A percentile compares a stretch with the other conserved stretches of the same genome.
Evolutionary conservation across 2,329 filamentous ascomycete genomes (phyloP).

Genomic region (Zymoseptoria tritici): DNA sequence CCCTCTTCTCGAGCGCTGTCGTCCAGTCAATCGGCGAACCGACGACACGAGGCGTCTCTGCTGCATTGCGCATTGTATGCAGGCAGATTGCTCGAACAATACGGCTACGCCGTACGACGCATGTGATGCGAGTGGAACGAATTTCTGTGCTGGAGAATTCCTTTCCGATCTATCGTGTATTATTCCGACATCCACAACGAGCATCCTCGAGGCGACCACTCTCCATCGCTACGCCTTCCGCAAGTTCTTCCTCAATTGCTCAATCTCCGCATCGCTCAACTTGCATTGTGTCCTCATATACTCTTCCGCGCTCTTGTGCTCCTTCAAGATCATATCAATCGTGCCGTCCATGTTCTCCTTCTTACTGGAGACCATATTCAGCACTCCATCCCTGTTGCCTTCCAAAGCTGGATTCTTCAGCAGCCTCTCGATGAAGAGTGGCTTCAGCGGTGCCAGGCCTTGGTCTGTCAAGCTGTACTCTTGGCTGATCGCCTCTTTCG

Average conservation of each 20-base stretch:
- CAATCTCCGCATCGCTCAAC: conserved; percentile 49
- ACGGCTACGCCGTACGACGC: not conserved
- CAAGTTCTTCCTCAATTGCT: conserved; percentile 46
- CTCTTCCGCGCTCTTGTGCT: conserved; percentile 56
- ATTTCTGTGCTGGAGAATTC: not conserved
- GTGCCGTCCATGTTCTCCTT: conserved; percentile 46
- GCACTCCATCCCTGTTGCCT: conserved; percentile 38
- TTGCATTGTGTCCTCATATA: conserved; percentile 56
- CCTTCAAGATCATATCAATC: conserved; percentile 48
- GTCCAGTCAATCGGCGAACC: too few relatives aligned
- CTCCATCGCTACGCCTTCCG: not conserved
- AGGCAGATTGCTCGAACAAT: not conserved
- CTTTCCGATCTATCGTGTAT: not conserved
- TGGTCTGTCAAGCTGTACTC: conserved; percentile 63
- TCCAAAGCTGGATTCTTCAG: conserved; percentile 45
- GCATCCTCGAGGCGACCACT: not conserved
- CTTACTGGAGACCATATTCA: conserved; percentile 39
- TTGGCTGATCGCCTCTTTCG: conserved; percentile 50
- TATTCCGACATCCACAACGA: not conserved
- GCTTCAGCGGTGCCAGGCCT: conserved; percentile 44
- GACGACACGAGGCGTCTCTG: too few relatives aligned
- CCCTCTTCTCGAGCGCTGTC: not conserved
- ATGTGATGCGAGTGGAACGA: not conserved
- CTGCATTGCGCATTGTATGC: too few relatives aligned
- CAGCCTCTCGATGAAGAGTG: conserved; percentile 46